Base-by-base conservation (phyloP, 202 grass and related monocot genomes). In the Dendrocalamus latiflorus region DNA sequence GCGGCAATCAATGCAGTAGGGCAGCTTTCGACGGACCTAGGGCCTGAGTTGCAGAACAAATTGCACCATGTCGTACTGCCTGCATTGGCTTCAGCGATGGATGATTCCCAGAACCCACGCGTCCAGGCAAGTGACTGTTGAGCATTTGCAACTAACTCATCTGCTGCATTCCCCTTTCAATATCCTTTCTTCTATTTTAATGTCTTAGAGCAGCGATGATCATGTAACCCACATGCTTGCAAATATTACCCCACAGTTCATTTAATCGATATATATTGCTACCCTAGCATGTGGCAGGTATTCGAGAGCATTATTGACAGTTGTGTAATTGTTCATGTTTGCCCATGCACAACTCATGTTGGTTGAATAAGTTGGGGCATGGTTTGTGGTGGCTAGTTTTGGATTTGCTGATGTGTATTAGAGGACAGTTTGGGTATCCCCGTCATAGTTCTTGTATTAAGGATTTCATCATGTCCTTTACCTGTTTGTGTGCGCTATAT, bases 61-160 rank as follows among this genome's bases (percentile, higher is more conserved):
- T 70, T 88, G 86, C 91, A 91, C 64, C 89, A 84, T 68, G 81
- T 56, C 14, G 91, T 91, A 36, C 58, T 94, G 20, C 89, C 89
- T 64, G 85, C 91, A 82, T 62, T 97, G 78, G 84, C 61, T 67
- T 71, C 82, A 70, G 87, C 85, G n/a, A 97, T 97, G 89, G 91
- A 93, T 76, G 91, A 97, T 85, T 90, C 89, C 18, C 87, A 94
- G 70, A 97, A 94, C 83, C 94, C 94, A 50, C 88, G 91, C 12
- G 73, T 97, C 70, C 94, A 93, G 89, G 94, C 82, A 94, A 91
- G 84, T 91, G 25, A 49, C 64, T 65, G 45, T 33, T 76, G 8
- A 49, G 34, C 42, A 82, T 60, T 77, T 76, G 13, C 61, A 79
- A 43, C n/a, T 8, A 77, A 85, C 20, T 63, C 20, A 50, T 80